Evolutionary conservation across 208 protist species (phyloP).

Genomic region (Trypanosoma theileri): DNA sequence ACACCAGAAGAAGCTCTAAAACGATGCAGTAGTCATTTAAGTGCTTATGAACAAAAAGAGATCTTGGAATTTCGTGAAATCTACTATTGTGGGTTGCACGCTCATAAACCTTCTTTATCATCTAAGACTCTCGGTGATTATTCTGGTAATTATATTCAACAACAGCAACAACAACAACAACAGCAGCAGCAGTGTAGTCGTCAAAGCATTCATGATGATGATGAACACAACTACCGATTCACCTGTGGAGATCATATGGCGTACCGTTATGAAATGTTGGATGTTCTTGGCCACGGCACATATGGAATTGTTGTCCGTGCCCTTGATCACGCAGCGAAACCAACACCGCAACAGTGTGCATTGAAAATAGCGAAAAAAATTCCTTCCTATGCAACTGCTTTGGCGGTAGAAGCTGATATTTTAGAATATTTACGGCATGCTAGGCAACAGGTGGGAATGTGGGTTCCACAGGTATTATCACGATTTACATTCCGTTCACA

Average conservation of each 20-base stretch:
- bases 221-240: conserved; percentile 85
- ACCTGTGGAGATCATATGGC: conserved; percentile 90
- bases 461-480: conserved; percentile 31
- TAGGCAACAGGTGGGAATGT: conserved; percentile 23
- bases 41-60: conserved; percentile 75
- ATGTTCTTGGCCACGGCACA: conserved; percentile 74
- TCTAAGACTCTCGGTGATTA: background rate
- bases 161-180: conserved; percentile 13
- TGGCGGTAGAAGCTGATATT: conserved; percentile 12
- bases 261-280: conserved; percentile 84
- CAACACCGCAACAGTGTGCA: conserved; percentile 29
- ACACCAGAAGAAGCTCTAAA: conserved; percentile 40
- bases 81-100: conserved; percentile 82
- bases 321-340: conserved; percentile 77
- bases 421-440: conserved; percentile 17
- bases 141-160: too few relatives aligned
- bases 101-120: background rate
- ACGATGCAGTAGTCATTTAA: conserved; percentile 49
- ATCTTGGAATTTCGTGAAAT: conserved; percentile 65
- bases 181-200: background rate
- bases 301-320: conserved; percentile 80
- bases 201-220: conserved; percentile 57
- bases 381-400: conserved; percentile 6
- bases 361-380: conserved; percentile 35
- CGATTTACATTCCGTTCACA: conserved; percentile 60